Evolutionary conservation across 2,329 filamentous ascomycete genomes (phyloP).

Genomic region (Salinomyces thailandicus): DNA sequence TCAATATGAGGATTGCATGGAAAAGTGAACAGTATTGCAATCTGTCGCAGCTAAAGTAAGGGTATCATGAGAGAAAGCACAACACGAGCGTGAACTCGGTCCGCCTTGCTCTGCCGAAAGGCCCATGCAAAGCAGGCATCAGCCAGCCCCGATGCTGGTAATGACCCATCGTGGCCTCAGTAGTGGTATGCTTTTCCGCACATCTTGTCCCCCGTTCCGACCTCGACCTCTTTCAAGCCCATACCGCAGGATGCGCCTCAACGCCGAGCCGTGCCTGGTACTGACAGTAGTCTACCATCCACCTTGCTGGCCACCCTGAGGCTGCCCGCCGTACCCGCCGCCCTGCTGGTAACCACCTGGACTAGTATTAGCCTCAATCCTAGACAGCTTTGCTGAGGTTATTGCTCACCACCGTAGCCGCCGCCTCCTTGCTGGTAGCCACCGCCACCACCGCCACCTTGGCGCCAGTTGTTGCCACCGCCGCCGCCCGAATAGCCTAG

Average conservation of each 20-base stretch:
- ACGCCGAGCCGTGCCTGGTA: not conserved
- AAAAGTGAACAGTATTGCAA: too few relatives aligned
- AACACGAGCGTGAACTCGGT: conserved; percentile 3
- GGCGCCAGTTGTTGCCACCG: conserved; percentile 19
- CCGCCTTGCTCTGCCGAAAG: conserved; percentile 4
- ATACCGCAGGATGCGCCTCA: not conserved
- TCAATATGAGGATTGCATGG: too few relatives aligned
- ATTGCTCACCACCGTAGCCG: conserved; percentile 8
- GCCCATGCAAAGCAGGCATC: conserved; percentile 1
- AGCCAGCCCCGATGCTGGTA: too few relatives aligned
- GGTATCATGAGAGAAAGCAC: conserved; percentile 5
- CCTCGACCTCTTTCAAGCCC: too few relatives aligned
- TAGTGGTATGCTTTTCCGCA: too few relatives aligned
- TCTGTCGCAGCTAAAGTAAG: conserved; percentile 5
- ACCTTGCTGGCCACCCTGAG: conserved; percentile 14
- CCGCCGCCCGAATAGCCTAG: conserved; percentile 10
- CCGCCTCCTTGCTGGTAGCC: conserved; percentile 13
- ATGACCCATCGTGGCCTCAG: too few relatives aligned
- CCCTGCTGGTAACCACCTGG: conserved; percentile 20
- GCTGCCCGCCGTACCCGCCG: conserved; percentile 22
- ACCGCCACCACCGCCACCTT: conserved; percentile 14
- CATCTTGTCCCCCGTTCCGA: too few relatives aligned
- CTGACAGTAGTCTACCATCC: conserved; percentile 4
- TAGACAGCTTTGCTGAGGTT: not conserved
- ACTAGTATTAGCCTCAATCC: conserved; percentile 6